Evolutionary conservation across 75 land plant genomes (phyloP), one percentile per base, ranked within the genome.

Genomic region (Cupressus sempervirens): DNA sequence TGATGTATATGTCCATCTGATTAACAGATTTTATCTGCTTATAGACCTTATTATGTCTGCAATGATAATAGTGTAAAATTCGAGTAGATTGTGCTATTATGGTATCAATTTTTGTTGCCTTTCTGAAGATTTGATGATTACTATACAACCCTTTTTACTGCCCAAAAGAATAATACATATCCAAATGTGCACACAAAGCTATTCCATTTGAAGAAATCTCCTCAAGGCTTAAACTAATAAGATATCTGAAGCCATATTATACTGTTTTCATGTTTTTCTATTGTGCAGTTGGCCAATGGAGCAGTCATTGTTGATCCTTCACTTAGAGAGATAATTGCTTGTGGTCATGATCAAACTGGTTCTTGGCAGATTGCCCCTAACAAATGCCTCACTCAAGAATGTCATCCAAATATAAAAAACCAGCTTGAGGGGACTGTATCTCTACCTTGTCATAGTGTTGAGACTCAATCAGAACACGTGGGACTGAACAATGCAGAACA

Each of bases 221-320:
- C 11, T n/a, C n/a, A n/a, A n/a, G n/a, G n/a, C n/a, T 70, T 70
- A 10, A 70, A 70, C 2, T 70, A 0, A 70, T 30, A 70, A 70
- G 35, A 62, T 62, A 5, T 62, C 67, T 70, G 35, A 70, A 10
- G 74, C 32, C 32, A 70, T 70, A 70, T 70, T 23, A 20, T 12
- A 70, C n/a, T 65, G 68, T 65, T 5, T 65, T n/a, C 68, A 20
- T 83, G 50, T n/a, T 88, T 43, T 74, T 82, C 50, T 40, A 36
- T 81, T 73, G 85, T 90, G 40, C 96, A 98, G 97, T 88, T 89
- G 26, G 84, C 89, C 29, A 96, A 98, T 89, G 96, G 95, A 81
- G 99, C 95, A 30, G 92, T 96, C 12, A 96, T 98, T 46, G 99
- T 96, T 56, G 99, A 96, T 91, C 99, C 99, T 76, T 86, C 87